These are phyloP conservation scores for Diaporthe ilicicola DNA, from an alignment of 2,329 filamentous ascomycete species.

Conservation along the genomic window DNA sequence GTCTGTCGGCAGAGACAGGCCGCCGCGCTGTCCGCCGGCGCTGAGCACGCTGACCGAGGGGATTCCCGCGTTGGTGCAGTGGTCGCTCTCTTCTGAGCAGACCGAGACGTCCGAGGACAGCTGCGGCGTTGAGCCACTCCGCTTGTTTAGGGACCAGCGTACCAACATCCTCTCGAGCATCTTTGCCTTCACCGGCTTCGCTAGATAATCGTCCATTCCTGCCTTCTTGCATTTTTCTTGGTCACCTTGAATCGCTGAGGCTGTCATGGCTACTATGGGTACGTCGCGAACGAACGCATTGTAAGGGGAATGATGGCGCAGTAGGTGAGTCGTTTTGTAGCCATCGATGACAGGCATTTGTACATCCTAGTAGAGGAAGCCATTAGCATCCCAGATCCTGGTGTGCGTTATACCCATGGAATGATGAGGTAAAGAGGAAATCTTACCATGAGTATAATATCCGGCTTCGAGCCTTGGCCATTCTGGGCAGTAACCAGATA, in stretches of 20 bases:
- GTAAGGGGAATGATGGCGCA: slow-evolving; percentile 74
- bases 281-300: slow-evolving; percentile 64
- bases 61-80: slow-evolving; percentile 37
- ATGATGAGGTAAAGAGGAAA: too few relatives aligned
- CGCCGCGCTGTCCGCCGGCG: not conserved
- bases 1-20: not conserved
- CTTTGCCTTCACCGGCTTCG: slow-evolving; percentile 62
- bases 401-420: not conserved
- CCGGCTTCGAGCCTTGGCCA: slow-evolving; percentile 64
- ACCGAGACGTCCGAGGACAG: slow-evolving; percentile 22
- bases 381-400: not conserved
- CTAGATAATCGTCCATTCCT: slow-evolving; percentile 65
- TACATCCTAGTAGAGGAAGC: not conserved
- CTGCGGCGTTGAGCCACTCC: slow-evolving; percentile 18
- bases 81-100: slow-evolving; percentile 38
- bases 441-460: slow-evolving; percentile 75
- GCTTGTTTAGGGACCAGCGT: slow-evolving; percentile 38
- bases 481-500: slow-evolving; percentile 68
- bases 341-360: slow-evolving; percentile 42
- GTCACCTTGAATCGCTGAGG: slow-evolving; percentile 64
- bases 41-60: slow-evolving; percentile 31
- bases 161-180: slow-evolving; percentile 53
- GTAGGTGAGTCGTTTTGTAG: slow-evolving; percentile 77
- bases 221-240: slow-evolving; percentile 60
- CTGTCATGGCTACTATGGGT: slow-evolving; percentile 64